These are phyloP conservation scores for Podaxis sp. DNA, from an alignment of 768 basidiomycete species.

Conservation along the genomic window DNA sequence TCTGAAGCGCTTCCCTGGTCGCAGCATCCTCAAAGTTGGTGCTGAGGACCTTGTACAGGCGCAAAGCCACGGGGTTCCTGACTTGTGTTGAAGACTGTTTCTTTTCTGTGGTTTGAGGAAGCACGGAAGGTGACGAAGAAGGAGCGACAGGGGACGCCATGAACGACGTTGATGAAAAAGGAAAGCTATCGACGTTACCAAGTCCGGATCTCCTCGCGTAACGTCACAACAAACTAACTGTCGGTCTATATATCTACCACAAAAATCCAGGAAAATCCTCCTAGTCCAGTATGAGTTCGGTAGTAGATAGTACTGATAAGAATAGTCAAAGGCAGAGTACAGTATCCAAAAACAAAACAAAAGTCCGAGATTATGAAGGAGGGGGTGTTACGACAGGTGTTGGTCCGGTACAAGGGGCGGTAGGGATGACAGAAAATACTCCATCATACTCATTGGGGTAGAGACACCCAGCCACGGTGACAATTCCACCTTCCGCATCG, in stretches of 20 bases:
- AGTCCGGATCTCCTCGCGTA: not conserved
- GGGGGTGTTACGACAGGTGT: not conserved
- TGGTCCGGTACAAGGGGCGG: conserved; percentile 25
- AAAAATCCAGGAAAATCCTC: not conserved
- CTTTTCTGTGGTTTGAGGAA: conserved; percentile 11
- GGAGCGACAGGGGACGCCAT: conserved; percentile 10
- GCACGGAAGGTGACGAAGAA: not conserved
- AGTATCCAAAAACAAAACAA: not conserved
- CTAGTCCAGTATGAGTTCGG: not conserved
- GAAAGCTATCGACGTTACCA: not conserved
- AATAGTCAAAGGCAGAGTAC: not conserved
- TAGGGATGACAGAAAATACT: conserved; percentile 21
- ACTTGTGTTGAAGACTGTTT: conserved; percentile 25
- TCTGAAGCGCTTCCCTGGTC: conserved; percentile 77
- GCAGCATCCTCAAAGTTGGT: conserved; percentile 76
- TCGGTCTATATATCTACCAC: not conserved
- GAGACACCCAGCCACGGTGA: conserved; percentile 40
- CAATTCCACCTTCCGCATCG: conserved; percentile 38
- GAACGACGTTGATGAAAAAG: not conserved
- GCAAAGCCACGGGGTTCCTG: conserved; percentile 76
- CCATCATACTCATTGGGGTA: conserved; percentile 39
- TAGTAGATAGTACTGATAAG: not conserved
- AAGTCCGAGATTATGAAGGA: not conserved
- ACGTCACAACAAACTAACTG: not conserved
- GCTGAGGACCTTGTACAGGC: conserved; percentile 89